A percentile compares a stretch with the other conserved stretches of the same genome.
Evolutionary conservation across 352 stramenopile genomes (phyloP).

Genomic region (Phytophthora niederhauseri): DNA sequence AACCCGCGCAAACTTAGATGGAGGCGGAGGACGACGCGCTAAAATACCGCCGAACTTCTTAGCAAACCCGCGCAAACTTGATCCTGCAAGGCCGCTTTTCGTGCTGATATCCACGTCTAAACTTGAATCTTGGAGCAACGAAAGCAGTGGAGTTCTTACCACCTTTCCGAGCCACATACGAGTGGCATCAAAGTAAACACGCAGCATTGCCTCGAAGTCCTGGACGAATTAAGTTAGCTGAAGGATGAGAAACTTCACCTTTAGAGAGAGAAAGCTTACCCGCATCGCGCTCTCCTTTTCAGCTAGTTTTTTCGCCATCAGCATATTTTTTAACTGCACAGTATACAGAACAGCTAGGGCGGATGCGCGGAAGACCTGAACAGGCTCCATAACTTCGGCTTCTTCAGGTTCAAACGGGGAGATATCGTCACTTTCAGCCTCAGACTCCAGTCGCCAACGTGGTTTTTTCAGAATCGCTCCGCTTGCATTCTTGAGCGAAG

Average conservation of each 20-base stretch:
- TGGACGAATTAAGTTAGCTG: slow-evolving; percentile 28
- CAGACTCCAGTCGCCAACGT: slow-evolving; percentile 55
- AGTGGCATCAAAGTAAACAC: slow-evolving; percentile 71
- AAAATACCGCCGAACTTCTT: slow-evolving; percentile 57
- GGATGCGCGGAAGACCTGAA: slow-evolving; percentile 54
- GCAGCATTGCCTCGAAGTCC: slow-evolving; percentile 69
- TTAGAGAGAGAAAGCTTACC: slow-evolving; percentile 19
- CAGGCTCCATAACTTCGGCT: slow-evolving; percentile 27
- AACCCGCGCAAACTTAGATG: too few species aligned
- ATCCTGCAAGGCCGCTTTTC: slow-evolving; percentile 29
- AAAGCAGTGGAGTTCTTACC: slow-evolving; percentile 50
- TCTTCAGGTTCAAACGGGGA: slow-evolving; percentile 34
- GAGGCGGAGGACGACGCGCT: slow-evolving; percentile 23
- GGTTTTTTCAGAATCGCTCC: slow-evolving; percentile 38
- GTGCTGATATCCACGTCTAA: slow-evolving; percentile 57
- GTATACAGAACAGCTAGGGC: slow-evolving; percentile 37
- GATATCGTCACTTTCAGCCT: slow-evolving; percentile 38
- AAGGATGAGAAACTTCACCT: not conserved
- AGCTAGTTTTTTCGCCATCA: slow-evolving; percentile 44
- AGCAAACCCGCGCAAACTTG: slow-evolving; percentile 42
- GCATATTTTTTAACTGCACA: slow-evolving; percentile 34
- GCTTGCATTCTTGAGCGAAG: slow-evolving; percentile 31
- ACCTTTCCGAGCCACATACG: slow-evolving; percentile 64
- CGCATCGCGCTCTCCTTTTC: slow-evolving; percentile 42
- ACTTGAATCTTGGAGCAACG: slow-evolving; percentile 53